Percentiles rank a stretch among this genome's conserved stretches.
Evolutionary conservation across 1,139 yeast species (phyloP).

Genomic region (Suhomyces guaymorum): DNA sequence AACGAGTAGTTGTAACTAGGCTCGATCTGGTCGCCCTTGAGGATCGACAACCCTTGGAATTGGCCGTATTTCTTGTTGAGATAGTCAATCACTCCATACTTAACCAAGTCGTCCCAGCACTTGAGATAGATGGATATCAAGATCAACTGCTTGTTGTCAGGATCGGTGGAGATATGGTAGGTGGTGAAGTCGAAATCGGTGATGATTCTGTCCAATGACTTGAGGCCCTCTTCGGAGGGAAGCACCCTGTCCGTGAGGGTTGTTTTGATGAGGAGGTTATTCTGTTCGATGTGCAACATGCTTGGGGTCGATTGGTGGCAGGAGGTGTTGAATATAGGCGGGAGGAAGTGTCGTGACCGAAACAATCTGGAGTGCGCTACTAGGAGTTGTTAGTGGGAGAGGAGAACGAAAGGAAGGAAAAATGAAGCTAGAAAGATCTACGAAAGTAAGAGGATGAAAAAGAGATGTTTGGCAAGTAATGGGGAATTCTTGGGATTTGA

Average conservation of each 20-base stretch:
- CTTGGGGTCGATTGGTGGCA: conserved; percentile 1
- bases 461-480: too few species aligned
- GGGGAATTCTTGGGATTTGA: too few species aligned
- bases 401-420: too few species aligned
- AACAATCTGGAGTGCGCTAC: too few species aligned
- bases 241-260: conserved; percentile 42
- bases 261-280: conserved; percentile 44
- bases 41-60: conserved; percentile 32
- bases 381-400: too few species aligned
- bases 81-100: conserved; percentile 61
- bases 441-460: too few species aligned
- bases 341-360: neutral
- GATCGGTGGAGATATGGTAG: conserved; percentile 83
- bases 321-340: neutral
- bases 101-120: conserved; percentile 71
- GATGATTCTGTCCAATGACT: conserved; percentile 82
- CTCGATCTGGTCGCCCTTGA: conserved; percentile 48
- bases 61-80: conserved; percentile 40
- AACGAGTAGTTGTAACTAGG: conserved; percentile 82
- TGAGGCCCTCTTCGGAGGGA: conserved; percentile 30
- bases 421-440: too few species aligned
- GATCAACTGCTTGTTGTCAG: conserved; percentile 61
- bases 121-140: conserved; percentile 71
- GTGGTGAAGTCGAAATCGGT: conserved; percentile 96
- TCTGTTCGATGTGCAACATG: conserved; percentile 50